Evolutionary conservation across 305 asterid genomes (phyloP).

Genomic region (Striga hermonthica): DNA sequence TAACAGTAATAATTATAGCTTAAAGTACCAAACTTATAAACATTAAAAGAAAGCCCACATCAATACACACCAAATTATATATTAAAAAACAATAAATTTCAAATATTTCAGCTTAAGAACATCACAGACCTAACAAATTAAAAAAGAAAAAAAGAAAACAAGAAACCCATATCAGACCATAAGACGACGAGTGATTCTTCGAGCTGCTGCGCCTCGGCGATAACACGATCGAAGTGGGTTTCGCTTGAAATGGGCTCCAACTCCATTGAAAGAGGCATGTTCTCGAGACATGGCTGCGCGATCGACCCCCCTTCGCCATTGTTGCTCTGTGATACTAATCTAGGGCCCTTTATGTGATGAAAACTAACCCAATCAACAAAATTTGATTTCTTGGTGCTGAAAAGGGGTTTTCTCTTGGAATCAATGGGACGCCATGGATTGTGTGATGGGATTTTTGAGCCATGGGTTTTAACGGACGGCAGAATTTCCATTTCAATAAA

Average conservation of each 20-base stretch:
- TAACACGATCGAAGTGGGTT: conserved; percentile 65
- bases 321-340: conserved; percentile 32
- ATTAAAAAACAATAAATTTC: neutral
- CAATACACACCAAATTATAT: neutral
- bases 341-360: conserved; percentile 26
- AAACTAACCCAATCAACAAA: conserved; percentile 22
- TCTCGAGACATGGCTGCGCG: conserved; percentile 39
- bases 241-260: conserved; percentile 59
- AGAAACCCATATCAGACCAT: conserved; percentile 43
- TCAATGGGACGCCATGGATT: conserved; percentile 11
- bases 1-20: no score
- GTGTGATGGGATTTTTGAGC: conserved; percentile 26
- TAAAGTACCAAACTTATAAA: no score
- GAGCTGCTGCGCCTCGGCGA: conserved; percentile 67
- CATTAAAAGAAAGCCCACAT: neutral
- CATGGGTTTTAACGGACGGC: conserved; percentile 31
- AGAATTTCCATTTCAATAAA: conserved; percentile 33
- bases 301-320: conserved; percentile 42
- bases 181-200: conserved; percentile 56
- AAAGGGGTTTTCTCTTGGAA: conserved; percentile 29
- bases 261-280: conserved; percentile 53
- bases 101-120: neutral
- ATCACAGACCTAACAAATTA: conserved; percentile 16
- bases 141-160: conserved; percentile 11
- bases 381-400: conserved; percentile 24